Base-by-base conservation (phyloP, 2,329 filamentous ascomycete species). In the Epichloe brachyelytri region DNA sequence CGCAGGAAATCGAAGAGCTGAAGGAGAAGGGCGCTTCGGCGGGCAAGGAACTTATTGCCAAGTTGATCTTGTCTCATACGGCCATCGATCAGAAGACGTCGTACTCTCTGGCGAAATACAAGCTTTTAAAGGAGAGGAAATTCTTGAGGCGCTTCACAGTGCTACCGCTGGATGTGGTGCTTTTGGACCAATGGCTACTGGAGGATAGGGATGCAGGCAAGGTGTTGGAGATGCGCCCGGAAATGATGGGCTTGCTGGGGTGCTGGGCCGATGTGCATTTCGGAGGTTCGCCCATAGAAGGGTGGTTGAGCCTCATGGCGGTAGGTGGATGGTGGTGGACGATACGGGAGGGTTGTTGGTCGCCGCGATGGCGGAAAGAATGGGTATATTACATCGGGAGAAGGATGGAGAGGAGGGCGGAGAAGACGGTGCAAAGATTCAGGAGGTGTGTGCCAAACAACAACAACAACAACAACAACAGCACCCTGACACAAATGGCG, bases 101-200 rank as follows among this genome's bases (percentile, higher is more conserved):
- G 0, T 98, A 94, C 62, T 94, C 89, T 2, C 73, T 96, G 52
- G 90, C 91, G 43, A 98, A 98, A 67, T 98, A 98, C 69, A 95
- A 93, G 62, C 73, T 97, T 17, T 76, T 95, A 44, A 98, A 98
- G 71, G 85, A 87, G 56, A 90, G 84, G 64, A 98, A 98, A 68
- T 97, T 95, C 65, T 78, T 97, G 56, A 83, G 86, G 60, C 77
- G 89, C 12, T 97, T 98, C 62, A 88, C 86, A 0, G 80, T 93
- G 1, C 67, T 95, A 48, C 91, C 91, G 0, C 70, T 97, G 58
- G 89, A 96, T 62, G 81, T 94, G 14, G 76, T 82, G 0, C 76
- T 81, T 56, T 72, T 97, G 55, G 81, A 82, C 19, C 79, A 88
- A 58, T 94, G 85, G 73, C 75, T 91, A 61, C 69, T 95, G 47